These are phyloP conservation scores for Saprolegnia parasitica DNA, from an alignment of 352 stramenopile species.

Conservation along the genomic window DNA sequence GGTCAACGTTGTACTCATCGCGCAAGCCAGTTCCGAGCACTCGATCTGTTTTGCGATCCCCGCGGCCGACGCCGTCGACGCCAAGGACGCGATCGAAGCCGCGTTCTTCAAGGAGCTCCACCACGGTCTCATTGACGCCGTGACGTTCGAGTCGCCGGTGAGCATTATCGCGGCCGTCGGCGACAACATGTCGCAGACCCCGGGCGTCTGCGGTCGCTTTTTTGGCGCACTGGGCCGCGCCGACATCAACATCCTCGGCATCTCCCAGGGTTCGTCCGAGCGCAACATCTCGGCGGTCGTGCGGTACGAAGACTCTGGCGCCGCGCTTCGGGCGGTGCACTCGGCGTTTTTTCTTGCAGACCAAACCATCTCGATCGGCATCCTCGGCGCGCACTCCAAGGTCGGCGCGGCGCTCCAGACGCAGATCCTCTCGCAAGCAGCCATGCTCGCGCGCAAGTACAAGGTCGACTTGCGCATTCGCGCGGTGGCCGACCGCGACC, in stretches of 20 bases:
- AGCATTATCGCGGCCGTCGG: slow-evolving; percentile 95
- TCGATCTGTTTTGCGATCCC: slow-evolving; percentile 94
- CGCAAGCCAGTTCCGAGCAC: slow-evolving; percentile 92
- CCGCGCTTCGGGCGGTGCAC: slow-evolving; percentile 90
- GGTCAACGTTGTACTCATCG: slow-evolving; percentile 94
- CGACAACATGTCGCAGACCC: slow-evolving; percentile 92
- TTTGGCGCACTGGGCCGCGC: slow-evolving; percentile 90
- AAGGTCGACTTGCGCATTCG: slow-evolving; percentile 82
- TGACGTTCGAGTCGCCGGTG: slow-evolving; percentile 78
- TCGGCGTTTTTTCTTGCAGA: slow-evolving; percentile 93
- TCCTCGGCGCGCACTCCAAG: slow-evolving; percentile 72
- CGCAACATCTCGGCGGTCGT: slow-evolving; percentile 95
- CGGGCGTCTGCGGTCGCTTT: slow-evolving; percentile 91
- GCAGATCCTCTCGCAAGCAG: slow-evolving; percentile 80
- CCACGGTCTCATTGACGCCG: slow-evolving; percentile 71
- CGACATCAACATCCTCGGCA: slow-evolving; percentile 94
- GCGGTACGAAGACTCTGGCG: slow-evolving; percentile 77
- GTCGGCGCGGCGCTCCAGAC: slow-evolving; percentile 85
- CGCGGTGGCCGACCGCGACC: slow-evolving; percentile 53
- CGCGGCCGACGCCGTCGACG: slow-evolving; percentile 51
- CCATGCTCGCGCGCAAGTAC: slow-evolving; percentile 75
- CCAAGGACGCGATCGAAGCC: slow-evolving; percentile 72
- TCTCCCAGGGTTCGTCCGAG: slow-evolving; percentile 92
- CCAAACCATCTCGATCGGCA: slow-evolving; percentile 88
- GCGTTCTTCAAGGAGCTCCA: slow-evolving; percentile 87